phyloP scores from a whole-genome alignment of 2,329 filamentous ascomycete genomes.

The Neofusicoccum kwambonambiense region DNA sequence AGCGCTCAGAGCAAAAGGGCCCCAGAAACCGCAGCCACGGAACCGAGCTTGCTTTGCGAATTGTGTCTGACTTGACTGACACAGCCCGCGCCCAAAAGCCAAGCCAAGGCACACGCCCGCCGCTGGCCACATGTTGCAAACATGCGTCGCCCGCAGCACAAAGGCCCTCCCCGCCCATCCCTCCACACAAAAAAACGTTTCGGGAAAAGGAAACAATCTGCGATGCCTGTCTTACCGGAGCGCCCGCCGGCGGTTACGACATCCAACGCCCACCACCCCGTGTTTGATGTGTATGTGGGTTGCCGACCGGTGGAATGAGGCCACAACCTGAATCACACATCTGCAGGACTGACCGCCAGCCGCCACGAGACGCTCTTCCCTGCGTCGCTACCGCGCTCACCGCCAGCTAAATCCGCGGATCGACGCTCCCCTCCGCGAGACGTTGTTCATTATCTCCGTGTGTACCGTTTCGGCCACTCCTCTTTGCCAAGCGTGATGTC shows the following conservation, averaged over 20 bases:
- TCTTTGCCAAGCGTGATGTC: neutral
- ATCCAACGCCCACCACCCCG: neutral
- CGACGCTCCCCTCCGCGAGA: neutral
- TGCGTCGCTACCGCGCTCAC: neutral
- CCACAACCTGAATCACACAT: neutral
- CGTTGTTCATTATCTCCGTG: neutral
- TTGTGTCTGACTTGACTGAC: neutral
- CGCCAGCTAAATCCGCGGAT: neutral
- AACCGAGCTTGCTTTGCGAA: neutral
- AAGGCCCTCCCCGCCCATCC: neutral
- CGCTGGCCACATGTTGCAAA: neutral
- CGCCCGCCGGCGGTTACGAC: neutral
- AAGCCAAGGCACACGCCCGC: neutral
- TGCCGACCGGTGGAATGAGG: neutral
- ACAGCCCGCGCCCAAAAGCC: neutral
- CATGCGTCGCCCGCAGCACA: neutral
- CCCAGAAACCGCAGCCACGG: conserved; percentile 6
- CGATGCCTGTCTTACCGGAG: neutral
- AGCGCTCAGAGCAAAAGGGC: neutral
- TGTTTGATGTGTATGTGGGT: neutral
- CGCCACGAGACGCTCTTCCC: conserved; percentile 3
- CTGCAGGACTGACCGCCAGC: conserved; percentile 14
- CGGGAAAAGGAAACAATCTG: conserved; percentile 12
- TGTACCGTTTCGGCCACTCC: neutral
- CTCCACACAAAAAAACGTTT: neutral